phyloP scores from a whole-genome alignment of 345 rosid species.

The Camelina laxa region DNA sequence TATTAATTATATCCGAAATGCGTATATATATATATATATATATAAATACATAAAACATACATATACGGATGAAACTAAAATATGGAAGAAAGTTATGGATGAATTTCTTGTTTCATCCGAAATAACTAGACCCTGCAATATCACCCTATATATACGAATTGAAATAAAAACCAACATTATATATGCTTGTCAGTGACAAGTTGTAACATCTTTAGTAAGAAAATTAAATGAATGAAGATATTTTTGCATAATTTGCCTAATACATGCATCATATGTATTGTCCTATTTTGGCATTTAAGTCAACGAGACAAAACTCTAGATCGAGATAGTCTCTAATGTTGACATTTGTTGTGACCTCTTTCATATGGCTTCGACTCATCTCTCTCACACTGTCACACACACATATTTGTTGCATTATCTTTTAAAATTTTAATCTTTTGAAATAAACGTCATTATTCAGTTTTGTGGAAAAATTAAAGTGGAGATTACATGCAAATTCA shows the following conservation, averaged over 20 bases:
- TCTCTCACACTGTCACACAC: not conserved
- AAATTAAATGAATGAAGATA: constrained; percentile 25
- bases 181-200: constrained; percentile 26
- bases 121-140: not conserved
- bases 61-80: too few relatives aligned
- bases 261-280: constrained; percentile 31
- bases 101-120: not conserved
- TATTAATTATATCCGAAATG: too few relatives aligned
- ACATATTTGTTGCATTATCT: constrained; percentile 1
- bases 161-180: constrained; percentile 8
- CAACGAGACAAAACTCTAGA: constrained; percentile 40
- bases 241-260: constrained; percentile 28
- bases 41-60: too few relatives aligned
- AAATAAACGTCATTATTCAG: not conserved
- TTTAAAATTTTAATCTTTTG: not conserved
- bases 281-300: constrained; percentile 40
- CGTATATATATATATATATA: too few relatives aligned
- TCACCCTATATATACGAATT: not conserved
- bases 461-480: too few relatives aligned
- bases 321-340: constrained; percentile 39
- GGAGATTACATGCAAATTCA: not conserved
- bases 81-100: not conserved
- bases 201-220: constrained; percentile 33
- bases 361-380: constrained; percentile 6
- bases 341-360: constrained; percentile 36